phyloP scores from a whole-genome alignment of 225 moss, liverwort and hornwort genomes.

The Neckera pumila region DNA sequence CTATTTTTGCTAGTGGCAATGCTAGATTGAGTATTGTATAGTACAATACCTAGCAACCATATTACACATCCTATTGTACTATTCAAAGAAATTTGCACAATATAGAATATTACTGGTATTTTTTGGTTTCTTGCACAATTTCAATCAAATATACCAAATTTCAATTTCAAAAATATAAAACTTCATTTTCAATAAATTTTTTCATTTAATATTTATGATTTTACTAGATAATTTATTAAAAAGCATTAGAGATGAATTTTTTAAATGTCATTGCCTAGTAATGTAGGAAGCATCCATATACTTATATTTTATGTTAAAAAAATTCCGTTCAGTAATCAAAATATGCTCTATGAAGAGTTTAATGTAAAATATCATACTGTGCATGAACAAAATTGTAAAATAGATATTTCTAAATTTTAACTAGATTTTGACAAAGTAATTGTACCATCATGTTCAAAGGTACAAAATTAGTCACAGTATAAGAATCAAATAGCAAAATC shows the following conservation, averaged over 20 bases:
- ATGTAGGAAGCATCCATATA: not conserved
- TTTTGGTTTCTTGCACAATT: not conserved
- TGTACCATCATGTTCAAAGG: not conserved
- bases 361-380: rapidly evolving
- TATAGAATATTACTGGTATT: not conserved
- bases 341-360: not conserved
- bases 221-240: not conserved
- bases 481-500: not conserved
- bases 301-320: not conserved
- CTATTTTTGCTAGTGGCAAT: not conserved
- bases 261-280: not conserved
- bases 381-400: not conserved
- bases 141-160: not conserved
- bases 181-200: not conserved
- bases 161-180: not conserved
- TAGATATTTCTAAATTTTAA: not conserved
- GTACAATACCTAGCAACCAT: not conserved
- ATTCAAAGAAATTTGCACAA: not conserved
- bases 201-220: not conserved
- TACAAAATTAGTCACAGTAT: not conserved
- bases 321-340: not conserved
- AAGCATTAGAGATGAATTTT: not conserved
- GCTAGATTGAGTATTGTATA: not conserved
- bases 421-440: not conserved
- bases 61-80: not conserved